Conservation (phyloP, 768 basidiomycete species). For the Serendipita indica region DNA sequence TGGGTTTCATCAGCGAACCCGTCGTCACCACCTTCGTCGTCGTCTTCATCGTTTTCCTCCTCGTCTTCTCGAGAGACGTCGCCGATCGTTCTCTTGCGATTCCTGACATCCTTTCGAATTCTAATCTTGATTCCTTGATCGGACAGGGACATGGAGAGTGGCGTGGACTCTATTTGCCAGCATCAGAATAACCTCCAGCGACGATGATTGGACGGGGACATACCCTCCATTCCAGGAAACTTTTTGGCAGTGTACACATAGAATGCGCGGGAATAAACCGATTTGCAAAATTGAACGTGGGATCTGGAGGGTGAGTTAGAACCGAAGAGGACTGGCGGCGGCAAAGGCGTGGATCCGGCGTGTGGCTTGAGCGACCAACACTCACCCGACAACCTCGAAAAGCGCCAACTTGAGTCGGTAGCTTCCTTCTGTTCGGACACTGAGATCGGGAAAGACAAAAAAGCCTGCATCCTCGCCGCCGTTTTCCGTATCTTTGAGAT, state of each 20-base stretch:
- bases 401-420: constrained; percentile 65
- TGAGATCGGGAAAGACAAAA: constrained; percentile 93
- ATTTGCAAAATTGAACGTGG: constrained; percentile 80
- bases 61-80: background rate
- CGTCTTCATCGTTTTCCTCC: background rate
- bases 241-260: constrained; percentile 95
- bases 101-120: constrained; percentile 80
- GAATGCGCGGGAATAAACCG: constrained; percentile 76
- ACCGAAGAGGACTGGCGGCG: constrained; percentile 11
- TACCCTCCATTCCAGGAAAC: constrained; percentile 92
- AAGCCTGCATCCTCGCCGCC: constrained; percentile 65
- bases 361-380: constrained; percentile 16
- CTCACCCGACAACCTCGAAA: constrained; percentile 86
- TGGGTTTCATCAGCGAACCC: background rate
- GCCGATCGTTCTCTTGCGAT: constrained; percentile 39
- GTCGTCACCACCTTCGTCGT: background rate
- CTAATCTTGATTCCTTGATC: constrained; percentile 94
- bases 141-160: constrained; percentile 77
- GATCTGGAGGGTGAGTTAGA: constrained; percentile 31
- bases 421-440: constrained; percentile 81
- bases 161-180: constrained; percentile 54
- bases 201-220: constrained; percentile 16
- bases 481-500: constrained; percentile 60
- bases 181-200: background rate
- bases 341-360: background rate